Conservation (phyloP, 495 filamentous ascomycete species). For the Corynascus novoguineensis region DNA sequence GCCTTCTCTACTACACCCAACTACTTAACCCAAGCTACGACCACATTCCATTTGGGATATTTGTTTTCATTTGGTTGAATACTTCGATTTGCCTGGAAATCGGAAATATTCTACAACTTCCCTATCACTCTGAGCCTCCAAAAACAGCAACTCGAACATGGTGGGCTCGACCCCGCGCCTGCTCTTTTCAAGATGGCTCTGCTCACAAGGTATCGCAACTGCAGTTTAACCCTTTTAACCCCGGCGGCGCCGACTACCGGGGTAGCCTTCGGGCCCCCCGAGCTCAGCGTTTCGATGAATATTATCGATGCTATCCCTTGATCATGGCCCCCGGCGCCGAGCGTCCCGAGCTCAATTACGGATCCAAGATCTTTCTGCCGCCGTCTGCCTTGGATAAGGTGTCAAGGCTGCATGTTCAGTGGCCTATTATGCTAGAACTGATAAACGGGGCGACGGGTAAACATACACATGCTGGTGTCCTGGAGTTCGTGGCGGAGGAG, state of each 20-base stretch:
- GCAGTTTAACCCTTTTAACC: constrained; percentile 31
- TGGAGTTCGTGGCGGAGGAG: constrained; percentile 97
- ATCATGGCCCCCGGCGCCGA: constrained; percentile 92
- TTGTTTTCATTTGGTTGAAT: too few relatives aligned
- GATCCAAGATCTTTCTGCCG: constrained; percentile 94
- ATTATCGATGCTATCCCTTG: constrained; percentile 91
- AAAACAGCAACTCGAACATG: not conserved
- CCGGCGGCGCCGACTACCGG: constrained; percentile 51
- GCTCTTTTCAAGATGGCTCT: constrained; percentile 3
- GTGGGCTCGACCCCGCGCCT: not conserved
- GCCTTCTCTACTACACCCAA: too few relatives aligned
- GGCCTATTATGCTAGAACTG: constrained; percentile 94
- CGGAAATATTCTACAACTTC: too few relatives aligned
- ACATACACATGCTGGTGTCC: constrained; percentile 84
- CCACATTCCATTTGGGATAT: too few relatives aligned
- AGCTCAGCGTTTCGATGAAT: constrained; percentile 81
- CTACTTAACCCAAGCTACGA: too few relatives aligned
- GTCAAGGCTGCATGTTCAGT: constrained; percentile 91
- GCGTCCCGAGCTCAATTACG: constrained; percentile 84
- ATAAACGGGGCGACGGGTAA: constrained; percentile 74
- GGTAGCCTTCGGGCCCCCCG: constrained; percentile 25
- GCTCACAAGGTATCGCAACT: constrained; percentile 17
- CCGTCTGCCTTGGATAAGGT: constrained; percentile 94
- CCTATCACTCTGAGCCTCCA: not conserved
- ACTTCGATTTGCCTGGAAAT: too few relatives aligned